phyloP scores from a whole-genome alignment of 257 asterid species.

The Schizonepeta tenuifolia region DNA sequence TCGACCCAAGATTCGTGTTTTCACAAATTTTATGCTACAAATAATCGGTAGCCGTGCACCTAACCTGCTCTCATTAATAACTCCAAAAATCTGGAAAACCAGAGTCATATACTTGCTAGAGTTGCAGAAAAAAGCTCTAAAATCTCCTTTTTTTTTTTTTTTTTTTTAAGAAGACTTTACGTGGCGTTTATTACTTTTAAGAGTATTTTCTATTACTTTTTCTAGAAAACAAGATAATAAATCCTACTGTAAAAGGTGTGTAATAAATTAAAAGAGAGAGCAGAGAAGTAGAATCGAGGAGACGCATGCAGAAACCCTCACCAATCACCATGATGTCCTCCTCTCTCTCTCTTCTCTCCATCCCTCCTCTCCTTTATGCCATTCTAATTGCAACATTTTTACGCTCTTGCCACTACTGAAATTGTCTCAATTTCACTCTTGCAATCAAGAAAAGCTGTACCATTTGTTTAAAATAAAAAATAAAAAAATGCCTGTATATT shows the following conservation, averaged over 20 bases:
- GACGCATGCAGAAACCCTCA: conserved; percentile 77
- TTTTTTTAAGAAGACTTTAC: neutral
- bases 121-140: conserved; percentile 14
- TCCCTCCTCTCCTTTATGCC: conserved; percentile 36
- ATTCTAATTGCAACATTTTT: conserved; percentile 25
- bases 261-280: neutral
- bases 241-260: conserved; percentile 22
- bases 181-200: neutral
- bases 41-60: too few relatives aligned
- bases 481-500: too few relatives aligned
- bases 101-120: conserved; percentile 17
- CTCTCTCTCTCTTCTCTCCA: conserved; percentile 50
- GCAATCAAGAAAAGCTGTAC: too few relatives aligned
- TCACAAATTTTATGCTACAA: too few relatives aligned
- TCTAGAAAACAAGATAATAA: conserved; percentile 19
- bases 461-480: too few relatives aligned
- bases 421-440: neutral
- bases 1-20: too few relatives aligned
- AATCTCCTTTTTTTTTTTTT: neutral
- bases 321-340: conserved; percentile 57
- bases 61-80: too few relatives aligned
- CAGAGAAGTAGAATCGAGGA: conserved; percentile 55
- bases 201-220: neutral
- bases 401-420: conserved; percentile 28
- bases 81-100: neutral